Evolutionary conservation across 2,329 filamentous ascomycete species (phyloP).

Genomic region (Fusarium sp.): DNA sequence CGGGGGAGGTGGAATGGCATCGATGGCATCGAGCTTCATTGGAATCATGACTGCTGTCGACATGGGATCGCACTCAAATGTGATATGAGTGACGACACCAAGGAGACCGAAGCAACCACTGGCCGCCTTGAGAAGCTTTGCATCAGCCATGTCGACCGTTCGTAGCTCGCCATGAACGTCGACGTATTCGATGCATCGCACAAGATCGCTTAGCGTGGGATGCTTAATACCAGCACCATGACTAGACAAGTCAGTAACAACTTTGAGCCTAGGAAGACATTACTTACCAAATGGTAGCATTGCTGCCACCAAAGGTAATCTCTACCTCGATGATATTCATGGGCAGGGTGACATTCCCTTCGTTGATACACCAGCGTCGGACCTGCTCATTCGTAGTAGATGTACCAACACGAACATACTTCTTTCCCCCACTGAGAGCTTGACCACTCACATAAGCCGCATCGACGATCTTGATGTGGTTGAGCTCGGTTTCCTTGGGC

Average conservation of each 20-base stretch:
- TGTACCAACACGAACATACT: neutral
- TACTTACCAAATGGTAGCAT: neutral
- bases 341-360: neutral
- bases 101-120: neutral
- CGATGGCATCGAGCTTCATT: neutral
- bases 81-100: neutral
- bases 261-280: too few species aligned
- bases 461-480: neutral
- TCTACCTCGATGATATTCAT: neutral
- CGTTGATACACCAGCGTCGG: neutral
- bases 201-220: neutral
- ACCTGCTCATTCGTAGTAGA: neutral
- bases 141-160: neutral
- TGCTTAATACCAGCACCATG: neutral
- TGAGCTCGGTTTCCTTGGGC: neutral
- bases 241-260: neutral
- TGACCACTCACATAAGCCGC: neutral
- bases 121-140: neutral
- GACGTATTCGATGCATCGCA: neutral
- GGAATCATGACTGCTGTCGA: neutral
- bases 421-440: neutral
- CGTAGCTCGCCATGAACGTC: neutral
- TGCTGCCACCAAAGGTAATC: neutral
- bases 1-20: neutral
- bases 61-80: neutral